phyloP scores from a whole-genome alignment of 106 monocot genomes.

The Platanthera guangdongensis region DNA sequence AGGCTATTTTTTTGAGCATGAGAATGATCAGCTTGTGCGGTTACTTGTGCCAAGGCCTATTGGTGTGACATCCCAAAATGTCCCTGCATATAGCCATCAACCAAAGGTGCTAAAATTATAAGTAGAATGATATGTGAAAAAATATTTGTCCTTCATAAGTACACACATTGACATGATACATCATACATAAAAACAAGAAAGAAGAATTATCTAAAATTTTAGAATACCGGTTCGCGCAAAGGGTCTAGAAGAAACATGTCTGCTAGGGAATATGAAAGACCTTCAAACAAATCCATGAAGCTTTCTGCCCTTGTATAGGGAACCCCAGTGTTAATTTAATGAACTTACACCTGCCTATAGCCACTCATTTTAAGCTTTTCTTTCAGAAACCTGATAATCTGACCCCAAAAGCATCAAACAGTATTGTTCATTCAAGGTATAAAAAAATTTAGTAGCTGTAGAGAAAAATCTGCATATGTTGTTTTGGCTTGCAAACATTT shows the following conservation, averaged over 20 bases:
- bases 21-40: no score
- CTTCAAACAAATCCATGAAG: conserved; percentile 62
- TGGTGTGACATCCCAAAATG: no score
- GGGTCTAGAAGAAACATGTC: conserved; percentile 43
- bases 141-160: neutral
- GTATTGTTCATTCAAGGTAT: no score
- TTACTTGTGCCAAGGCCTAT: no score
- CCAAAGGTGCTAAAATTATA: no score
- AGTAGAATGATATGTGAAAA: no score
- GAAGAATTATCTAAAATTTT: neutral
- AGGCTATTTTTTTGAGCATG: no score
- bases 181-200: neutral
- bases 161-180: neutral
- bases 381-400: neutral
- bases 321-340: conserved; percentile 45
- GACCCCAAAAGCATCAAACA: neutral
- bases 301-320: conserved; percentile 42
- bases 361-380: conserved; percentile 18
- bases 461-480: no score
- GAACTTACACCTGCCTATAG: conserved; percentile 32
- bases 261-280: conserved; percentile 38
- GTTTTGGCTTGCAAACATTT: no score
- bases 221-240: conserved; percentile 44
- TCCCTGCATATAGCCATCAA: no score
- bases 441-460: no score